Percentiles rank a stretch among this genome's conserved stretches.
phyloP scores from a whole-genome alignment of 345 rosid species.

The Citrus medica region DNA sequence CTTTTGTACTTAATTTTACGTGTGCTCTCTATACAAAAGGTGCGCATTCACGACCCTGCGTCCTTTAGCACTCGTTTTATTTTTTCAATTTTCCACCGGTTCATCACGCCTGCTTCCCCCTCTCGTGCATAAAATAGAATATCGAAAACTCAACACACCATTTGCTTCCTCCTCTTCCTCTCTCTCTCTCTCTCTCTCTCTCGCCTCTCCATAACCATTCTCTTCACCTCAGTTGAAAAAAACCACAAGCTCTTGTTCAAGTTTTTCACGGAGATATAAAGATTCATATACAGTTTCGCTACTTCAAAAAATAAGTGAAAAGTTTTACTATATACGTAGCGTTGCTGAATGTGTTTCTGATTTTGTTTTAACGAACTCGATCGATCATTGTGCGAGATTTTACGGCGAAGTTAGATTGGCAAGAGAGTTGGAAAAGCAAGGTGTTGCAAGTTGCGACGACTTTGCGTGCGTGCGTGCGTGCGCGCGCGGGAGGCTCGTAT shows the following conservation, averaged over 20 bases:
- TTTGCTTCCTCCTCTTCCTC: not conserved
- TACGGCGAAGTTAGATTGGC: not conserved
- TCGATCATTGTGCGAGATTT: not conserved
- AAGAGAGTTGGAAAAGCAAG: not conserved
- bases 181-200: not conserved
- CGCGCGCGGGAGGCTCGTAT: constrained; percentile 14
- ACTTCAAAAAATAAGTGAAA: too few species aligned
- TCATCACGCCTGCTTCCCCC: not conserved
- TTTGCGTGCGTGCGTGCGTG: not conserved
- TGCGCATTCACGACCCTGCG: constrained; percentile 12
- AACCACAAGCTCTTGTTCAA: not conserved
- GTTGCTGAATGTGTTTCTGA: not conserved
- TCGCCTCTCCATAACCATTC: not conserved
- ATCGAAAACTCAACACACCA: not conserved
- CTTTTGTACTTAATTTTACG: constrained; percentile 12
- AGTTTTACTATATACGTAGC: too few species aligned
- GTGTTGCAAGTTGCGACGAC: not conserved
- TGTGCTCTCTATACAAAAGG: constrained; percentile 8
- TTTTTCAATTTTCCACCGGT: constrained; percentile 19
- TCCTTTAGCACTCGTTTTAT: not conserved
- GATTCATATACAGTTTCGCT: not conserved
- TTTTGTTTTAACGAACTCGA: not conserved
- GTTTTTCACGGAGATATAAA: not conserved
- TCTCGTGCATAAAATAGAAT: constrained; percentile 2
- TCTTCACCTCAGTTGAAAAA: not conserved